Evolutionary conservation across 179 eudicot species (phyloP).

Genomic region (Silene noctiflora): DNA sequence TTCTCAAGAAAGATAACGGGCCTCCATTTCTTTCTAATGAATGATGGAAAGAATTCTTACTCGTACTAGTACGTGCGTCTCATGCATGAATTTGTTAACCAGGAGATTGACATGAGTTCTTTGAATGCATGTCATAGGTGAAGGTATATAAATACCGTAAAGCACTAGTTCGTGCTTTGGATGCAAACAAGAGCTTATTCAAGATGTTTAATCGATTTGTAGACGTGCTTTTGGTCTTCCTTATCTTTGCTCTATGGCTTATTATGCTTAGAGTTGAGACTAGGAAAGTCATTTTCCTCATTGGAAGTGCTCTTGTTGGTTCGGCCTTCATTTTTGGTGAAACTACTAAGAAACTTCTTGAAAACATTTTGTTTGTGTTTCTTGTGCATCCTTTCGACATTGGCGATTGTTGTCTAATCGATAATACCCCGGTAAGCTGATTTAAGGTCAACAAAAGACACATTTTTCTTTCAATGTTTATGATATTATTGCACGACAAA

Average conservation of each 20-base stretch:
- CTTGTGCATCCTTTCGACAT: constrained; percentile 29
- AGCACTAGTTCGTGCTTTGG: constrained; percentile 16
- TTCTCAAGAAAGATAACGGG: too few species aligned
- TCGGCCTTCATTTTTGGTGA: constrained; percentile 29
- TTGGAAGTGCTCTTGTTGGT: constrained; percentile 22
- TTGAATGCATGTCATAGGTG: constrained; percentile 6
- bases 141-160: constrained; percentile 15
- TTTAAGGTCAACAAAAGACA: too few species aligned
- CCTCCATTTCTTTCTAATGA: too few species aligned
- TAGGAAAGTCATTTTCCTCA: constrained; percentile 22
- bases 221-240: constrained; percentile 12
- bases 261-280: constrained; percentile 24
- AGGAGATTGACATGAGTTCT: not conserved
- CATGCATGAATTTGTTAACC: not conserved
- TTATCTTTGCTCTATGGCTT: constrained; percentile 25
- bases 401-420: constrained; percentile 29
- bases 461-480: too few species aligned
- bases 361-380: constrained; percentile 17
- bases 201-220: constrained; percentile 17
- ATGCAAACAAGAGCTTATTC: constrained; percentile 18
- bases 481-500: too few species aligned
- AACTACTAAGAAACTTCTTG: constrained; percentile 7
- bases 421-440: constrained; percentile 14
- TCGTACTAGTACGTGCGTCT: too few species aligned
- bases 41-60: too few species aligned